These are phyloP conservation scores for Baorangia bicolor DNA, from an alignment of 768 basidiomycete species.

Conservation along the genomic window DNA sequence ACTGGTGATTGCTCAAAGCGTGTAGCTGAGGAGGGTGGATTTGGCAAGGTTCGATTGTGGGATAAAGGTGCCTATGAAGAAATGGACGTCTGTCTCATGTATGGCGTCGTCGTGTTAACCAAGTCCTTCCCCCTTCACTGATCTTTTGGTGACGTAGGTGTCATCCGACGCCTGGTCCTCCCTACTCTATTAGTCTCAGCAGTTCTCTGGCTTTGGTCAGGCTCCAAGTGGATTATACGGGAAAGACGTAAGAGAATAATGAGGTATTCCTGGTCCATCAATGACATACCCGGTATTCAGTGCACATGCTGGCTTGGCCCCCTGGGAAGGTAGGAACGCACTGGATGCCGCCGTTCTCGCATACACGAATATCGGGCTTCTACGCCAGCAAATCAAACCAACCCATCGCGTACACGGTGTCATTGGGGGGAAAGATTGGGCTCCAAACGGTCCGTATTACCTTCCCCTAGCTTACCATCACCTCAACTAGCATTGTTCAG, in stretches of 20 bases:
- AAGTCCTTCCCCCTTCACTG: background rate
- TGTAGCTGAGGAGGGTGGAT: slow-evolving; percentile 75
- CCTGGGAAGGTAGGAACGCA: slow-evolving; percentile 84
- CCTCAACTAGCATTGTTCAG: slow-evolving; percentile 36
- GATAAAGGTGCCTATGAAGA: slow-evolving; percentile 72
- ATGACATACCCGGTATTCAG: slow-evolving; percentile 34
- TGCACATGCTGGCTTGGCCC: slow-evolving; percentile 75
- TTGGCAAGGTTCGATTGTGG: slow-evolving; percentile 69
- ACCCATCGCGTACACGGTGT: slow-evolving; percentile 79
- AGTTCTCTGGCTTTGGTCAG: slow-evolving; percentile 63
- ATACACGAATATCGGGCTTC: slow-evolving; percentile 73
- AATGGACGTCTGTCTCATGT: slow-evolving; percentile 81
- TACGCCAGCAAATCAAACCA: slow-evolving; percentile 81
- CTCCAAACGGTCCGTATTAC: slow-evolving; percentile 55
- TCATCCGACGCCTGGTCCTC: slow-evolving; percentile 78
- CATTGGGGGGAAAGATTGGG: slow-evolving; percentile 75
- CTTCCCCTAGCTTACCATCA: background rate
- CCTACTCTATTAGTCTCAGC: slow-evolving; percentile 62
- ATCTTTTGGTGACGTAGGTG: slow-evolving; percentile 51
- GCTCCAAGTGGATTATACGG: slow-evolving; percentile 62
- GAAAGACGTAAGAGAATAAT: slow-evolving; percentile 58
- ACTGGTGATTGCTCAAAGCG: background rate
- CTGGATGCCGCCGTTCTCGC: slow-evolving; percentile 86
- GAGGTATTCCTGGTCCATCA: background rate
- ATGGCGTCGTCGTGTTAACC: slow-evolving; percentile 9